Base-by-base conservation (phyloP, 306 rosid genomes). In the apple (Malus domestica) region DNA sequence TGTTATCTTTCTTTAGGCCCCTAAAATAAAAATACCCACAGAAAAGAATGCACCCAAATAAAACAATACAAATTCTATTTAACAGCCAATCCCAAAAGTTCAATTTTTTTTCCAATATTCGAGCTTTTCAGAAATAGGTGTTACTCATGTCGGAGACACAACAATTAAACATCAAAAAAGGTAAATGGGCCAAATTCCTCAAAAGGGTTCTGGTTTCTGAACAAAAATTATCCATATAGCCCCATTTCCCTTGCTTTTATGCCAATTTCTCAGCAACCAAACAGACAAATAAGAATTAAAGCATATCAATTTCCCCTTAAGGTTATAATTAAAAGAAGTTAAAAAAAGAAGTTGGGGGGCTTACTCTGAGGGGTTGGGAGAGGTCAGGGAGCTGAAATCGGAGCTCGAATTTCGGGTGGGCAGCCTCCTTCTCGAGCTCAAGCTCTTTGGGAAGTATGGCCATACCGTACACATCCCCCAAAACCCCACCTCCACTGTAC, bases 361-460 rank as follows among this genome's bases (percentile, higher is more conserved):
- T 57, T 25, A 90, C 93, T 29, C 40, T 77, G 74, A 82, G 23
- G 12, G 77, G 87, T 11, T 67, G 89, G 25, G 82, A 30, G 72
- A 87, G 61, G 66, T 87, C 86, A n/a, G 97, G 97, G 33, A 90
- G 60, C 42, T 83, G 92, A 46, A 89, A 82, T 32, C 82, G 84
- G 59, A 82, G 82, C 67, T 80, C 79, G 10, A 90, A 79, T 46
- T 76, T 59, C 18, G 71, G 60, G 70, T 62, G 46, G 20, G 64
- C 54, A 15, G 54, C 15, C 45, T 73, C 85, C 82, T 84, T 87
- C 18, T 77, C 79, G 27, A 77, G 76, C 72, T 76, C 89, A 11
- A 83, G 59, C 27, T 81, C 83, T 77, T 86, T 84, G 30, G 87
- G 86, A 81, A 86, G 76, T 80, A 83, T 76, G 65, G 79, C 42